A percentile compares a stretch with the other conserved stretches of the same genome.
Conservation (phyloP, 2,329 filamentous ascomycete species). For the Domatiomyces catenatus region DNA sequence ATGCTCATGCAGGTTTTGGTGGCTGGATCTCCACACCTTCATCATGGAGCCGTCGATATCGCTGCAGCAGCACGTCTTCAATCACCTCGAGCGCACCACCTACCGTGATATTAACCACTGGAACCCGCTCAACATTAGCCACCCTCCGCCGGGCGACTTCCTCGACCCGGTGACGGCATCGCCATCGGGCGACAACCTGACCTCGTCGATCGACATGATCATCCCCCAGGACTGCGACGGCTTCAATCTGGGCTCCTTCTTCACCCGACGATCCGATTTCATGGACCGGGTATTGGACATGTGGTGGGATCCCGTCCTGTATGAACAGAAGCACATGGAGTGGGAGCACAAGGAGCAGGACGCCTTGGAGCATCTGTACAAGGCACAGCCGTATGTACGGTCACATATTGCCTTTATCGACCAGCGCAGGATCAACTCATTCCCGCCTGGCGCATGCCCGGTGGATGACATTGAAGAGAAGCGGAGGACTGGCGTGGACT, state of each 20-base stretch:
- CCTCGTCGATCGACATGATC: conserved; percentile 70
- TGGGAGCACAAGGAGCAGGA: conserved; percentile 99
- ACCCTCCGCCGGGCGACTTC: conserved; percentile 59
- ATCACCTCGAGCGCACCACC: conserved; percentile 54
- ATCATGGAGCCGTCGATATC: conserved; percentile 94
- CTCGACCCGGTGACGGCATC: conserved; percentile 63
- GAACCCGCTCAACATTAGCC: conserved; percentile 86
- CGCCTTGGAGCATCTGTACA: conserved; percentile 81
- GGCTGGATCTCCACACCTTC: conserved; percentile 93
- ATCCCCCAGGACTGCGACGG: conserved; percentile 87
- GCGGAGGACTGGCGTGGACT: background rate
- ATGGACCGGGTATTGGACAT: conserved; percentile 82
- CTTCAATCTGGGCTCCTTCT: conserved; percentile 95
- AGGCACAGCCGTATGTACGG: conserved; percentile 80
- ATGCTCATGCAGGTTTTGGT: conserved; percentile 67
- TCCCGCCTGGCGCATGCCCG: conserved; percentile 76
- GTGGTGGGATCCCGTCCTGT: conserved; percentile 97
- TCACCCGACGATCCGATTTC: conserved; percentile 72
- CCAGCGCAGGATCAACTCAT: conserved; percentile 87
- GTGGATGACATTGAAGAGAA: conserved; percentile 3
- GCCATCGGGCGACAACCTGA: conserved; percentile 57
- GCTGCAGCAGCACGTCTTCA: conserved; percentile 79
- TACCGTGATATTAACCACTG: conserved; percentile 95
- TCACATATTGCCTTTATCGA: conserved; percentile 76
- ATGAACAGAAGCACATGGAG: conserved; percentile 97